phyloP scores from a whole-genome alignment of 1,139 yeast species.

The Kodamaea arcana region DNA sequence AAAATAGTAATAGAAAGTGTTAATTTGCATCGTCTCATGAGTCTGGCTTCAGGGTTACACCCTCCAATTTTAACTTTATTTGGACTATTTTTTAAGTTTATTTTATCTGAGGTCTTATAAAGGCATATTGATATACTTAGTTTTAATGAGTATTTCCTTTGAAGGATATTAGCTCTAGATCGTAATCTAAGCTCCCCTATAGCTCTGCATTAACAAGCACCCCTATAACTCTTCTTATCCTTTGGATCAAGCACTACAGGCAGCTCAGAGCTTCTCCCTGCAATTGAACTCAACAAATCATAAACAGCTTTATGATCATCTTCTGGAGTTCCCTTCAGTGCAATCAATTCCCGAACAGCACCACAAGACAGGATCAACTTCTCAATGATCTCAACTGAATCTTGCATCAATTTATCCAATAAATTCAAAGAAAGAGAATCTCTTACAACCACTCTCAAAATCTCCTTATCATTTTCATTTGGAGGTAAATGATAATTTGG shows the following conservation, averaged over 20 bases:
- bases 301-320: conserved; percentile 23
- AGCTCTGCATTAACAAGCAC: conserved; percentile 43
- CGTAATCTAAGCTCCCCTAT: no score
- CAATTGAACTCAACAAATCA: conserved; percentile 34
- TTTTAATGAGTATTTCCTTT: no score
- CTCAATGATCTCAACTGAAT: conserved; percentile 54
- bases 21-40: no score
- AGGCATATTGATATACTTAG: no score
- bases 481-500: conserved; percentile 90
- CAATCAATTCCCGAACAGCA: conserved; percentile 21
- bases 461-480: conserved; percentile 50
- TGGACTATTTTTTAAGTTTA: no score
- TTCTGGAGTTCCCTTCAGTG: conserved; percentile 15
- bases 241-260: conserved; percentile 18
- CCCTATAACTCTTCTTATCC: conserved; percentile 47
- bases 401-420: conserved; percentile 67
- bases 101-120: no score
- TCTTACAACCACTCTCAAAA: conserved; percentile 81
- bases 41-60: no score
- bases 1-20: no score
- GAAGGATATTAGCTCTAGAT: no score
- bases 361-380: conserved; percentile 42
- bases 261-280: conserved; percentile 27
- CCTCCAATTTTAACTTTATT: no score
- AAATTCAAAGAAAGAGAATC: conserved; percentile 67